These are phyloP conservation scores for Priceomyces carsonii DNA, from an alignment of 805 yeast species.

Conservation along the genomic window DNA sequence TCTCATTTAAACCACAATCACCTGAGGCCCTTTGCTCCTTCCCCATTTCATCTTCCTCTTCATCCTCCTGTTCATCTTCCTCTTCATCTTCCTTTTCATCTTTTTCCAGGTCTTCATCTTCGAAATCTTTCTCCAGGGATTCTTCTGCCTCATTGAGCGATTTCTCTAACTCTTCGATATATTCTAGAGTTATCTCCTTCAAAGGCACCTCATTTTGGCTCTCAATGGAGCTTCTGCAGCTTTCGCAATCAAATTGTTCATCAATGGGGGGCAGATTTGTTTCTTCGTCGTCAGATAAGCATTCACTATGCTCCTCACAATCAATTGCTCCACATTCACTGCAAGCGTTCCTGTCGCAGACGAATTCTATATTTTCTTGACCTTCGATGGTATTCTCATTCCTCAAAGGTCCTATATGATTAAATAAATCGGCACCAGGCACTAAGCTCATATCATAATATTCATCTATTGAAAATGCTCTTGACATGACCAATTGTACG, in stretches of 20 bases:
- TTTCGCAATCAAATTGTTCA: constrained; percentile 13
- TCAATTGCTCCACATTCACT: constrained; percentile 32
- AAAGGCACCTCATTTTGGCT: constrained; percentile 5
- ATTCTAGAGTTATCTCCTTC: constrained; percentile 19
- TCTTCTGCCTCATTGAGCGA: constrained; percentile 18
- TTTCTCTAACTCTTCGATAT: constrained; percentile 21
- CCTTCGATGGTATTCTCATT: constrained; percentile 13
- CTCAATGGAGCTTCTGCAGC: constrained; percentile 4
- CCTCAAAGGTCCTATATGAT: constrained; percentile 53
- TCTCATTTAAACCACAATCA: neutral
- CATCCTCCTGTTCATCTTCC: constrained; percentile 8
- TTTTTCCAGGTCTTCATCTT: constrained; percentile 13
- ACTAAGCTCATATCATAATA: constrained; percentile 76
- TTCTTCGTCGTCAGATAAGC: constrained; percentile 16
- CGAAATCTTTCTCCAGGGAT: constrained; percentile 15
- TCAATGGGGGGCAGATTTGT: too few relatives aligned
- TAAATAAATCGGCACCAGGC: constrained; percentile 90
- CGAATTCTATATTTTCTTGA: constrained; percentile 67
- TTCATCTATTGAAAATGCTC: constrained; percentile 80
- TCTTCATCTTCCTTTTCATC: constrained; percentile 15
- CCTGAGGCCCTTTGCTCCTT: constrained; percentile 14
- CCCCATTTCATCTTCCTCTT: constrained; percentile 13
- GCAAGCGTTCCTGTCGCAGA: constrained; percentile 35
- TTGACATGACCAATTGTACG: constrained; percentile 63
- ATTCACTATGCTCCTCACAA: constrained; percentile 32